Percentiles rank a stretch among this genome's conserved stretches.
Evolutionary conservation across 2,329 filamentous ascomycete genomes (phyloP).

Genomic region (Pyrenophora seminiperda): DNA sequence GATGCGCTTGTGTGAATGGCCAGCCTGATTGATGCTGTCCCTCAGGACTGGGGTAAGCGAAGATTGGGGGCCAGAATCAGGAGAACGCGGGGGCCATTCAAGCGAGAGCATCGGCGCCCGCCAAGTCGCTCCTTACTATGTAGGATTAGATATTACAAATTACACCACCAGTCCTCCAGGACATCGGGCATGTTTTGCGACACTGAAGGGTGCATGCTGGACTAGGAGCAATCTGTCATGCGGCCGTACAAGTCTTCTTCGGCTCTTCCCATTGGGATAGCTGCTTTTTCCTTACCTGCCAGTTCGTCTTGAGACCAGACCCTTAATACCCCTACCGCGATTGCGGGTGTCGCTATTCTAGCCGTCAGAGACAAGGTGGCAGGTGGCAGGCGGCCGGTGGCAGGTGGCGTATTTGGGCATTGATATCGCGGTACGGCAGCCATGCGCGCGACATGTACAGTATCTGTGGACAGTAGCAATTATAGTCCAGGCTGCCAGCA

Average conservation of each 20-base stretch:
- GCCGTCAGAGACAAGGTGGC: neutral
- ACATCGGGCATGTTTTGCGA: neutral
- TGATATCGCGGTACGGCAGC: neutral
- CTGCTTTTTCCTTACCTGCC: constrained; percentile 13
- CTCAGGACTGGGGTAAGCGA: constrained; percentile 31
- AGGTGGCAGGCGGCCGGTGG: too few relatives aligned
- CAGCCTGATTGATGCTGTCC: constrained; percentile 5
- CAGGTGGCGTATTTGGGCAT: too few relatives aligned
- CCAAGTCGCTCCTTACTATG: neutral
- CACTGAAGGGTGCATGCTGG: neutral
- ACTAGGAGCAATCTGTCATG: constrained; percentile 1
- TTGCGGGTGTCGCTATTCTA: neutral
- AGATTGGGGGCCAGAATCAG: constrained; percentile 23
- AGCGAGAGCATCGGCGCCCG: constrained; percentile 1
- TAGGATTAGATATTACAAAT: too few relatives aligned
- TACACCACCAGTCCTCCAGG: constrained; percentile 1
- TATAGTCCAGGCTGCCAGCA: constrained; percentile 14
- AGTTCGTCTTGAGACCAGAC: constrained; percentile 1
- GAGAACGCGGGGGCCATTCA: neutral
- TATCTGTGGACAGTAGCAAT: neutral
- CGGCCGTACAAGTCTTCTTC: constrained; percentile 2
- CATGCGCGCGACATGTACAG: neutral
- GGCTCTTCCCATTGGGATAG: neutral
- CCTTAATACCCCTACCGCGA: neutral
- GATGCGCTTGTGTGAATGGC: constrained; percentile 8